Conservation (phyloP, 345 rosid species). For the Euphorbia pulcherrima region DNA sequence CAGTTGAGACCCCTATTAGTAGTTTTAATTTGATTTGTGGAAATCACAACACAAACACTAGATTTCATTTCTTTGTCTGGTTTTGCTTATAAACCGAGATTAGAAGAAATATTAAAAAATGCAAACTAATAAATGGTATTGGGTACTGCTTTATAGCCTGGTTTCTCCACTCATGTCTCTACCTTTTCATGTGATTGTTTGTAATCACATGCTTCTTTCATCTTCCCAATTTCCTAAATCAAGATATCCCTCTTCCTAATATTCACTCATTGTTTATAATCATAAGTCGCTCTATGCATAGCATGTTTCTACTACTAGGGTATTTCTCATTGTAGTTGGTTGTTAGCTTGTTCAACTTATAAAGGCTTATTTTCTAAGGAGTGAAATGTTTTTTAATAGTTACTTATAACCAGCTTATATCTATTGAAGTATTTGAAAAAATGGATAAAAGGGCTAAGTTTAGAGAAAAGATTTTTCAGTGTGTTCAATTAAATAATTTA, state of each 20-base stretch:
- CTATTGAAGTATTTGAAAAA: no score
- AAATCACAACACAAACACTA: not conserved
- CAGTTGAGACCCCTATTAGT: not conserved
- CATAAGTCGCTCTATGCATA: not conserved
- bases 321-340: no score
- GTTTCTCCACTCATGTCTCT: slow-evolving; percentile 47
- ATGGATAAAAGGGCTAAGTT: no score
- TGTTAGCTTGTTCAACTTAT: no score
- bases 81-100: not conserved
- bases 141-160: slow-evolving; percentile 39
- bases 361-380: no score
- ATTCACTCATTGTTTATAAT: no score
- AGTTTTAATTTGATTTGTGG: not conserved
- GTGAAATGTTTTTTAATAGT: no score
- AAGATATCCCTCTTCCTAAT: not conserved
- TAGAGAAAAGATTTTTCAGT: no score
- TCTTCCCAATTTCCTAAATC: not conserved
- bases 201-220: not conserved
- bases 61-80: slow-evolving; percentile 15
- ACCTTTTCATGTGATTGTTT: slow-evolving; percentile 17
- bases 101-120: not conserved
- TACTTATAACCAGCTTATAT: no score
- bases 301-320: no score
- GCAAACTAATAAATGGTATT: slow-evolving; percentile 14
- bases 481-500: no score